A percentile compares a stretch with the other conserved stretches of the same genome.
phyloP scores from a whole-genome alignment of 169 alveolate genomes.

The Theileria annulata region DNA sequence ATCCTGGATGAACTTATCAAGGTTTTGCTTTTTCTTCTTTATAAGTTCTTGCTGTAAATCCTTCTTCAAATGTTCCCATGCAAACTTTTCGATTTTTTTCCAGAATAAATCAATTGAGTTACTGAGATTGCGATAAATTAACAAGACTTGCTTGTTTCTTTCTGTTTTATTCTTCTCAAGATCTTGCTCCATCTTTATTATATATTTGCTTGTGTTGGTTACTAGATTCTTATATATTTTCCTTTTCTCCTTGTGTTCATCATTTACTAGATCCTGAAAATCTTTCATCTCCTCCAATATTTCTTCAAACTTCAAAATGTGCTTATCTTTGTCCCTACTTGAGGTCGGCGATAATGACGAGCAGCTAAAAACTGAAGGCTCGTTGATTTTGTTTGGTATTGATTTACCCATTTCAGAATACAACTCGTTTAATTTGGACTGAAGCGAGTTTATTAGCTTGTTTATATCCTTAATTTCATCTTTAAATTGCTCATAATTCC shows the following conservation, averaged over 20 bases:
- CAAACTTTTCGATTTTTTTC: conserved; percentile 75
- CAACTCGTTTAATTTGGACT: conserved; percentile 26
- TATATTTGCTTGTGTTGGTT: conserved; percentile 52
- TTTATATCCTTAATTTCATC: conserved; percentile 23
- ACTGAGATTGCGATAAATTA: conserved; percentile 53
- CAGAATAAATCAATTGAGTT: conserved; percentile 69
- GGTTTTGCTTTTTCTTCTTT: conserved; percentile 70
- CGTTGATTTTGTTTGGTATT: conserved; percentile 27
- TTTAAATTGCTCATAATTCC: conserved; percentile 29
- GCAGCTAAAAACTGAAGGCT: conserved; percentile 17
- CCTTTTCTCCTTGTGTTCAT: conserved; percentile 74
- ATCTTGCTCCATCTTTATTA: conserved; percentile 36
- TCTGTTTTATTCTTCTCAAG: conserved; percentile 47
- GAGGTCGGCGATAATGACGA: not conserved
- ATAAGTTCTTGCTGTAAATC: conserved; percentile 70
- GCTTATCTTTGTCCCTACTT: conserved; percentile 17
- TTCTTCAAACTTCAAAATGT: conserved; percentile 29
- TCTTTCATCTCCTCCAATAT: conserved; percentile 69
- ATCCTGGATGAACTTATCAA: conserved; percentile 74
- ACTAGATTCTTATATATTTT: conserved; percentile 62
- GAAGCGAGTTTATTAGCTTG: conserved; percentile 1
- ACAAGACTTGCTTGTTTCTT: conserved; percentile 50
- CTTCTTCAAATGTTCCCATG: conserved; percentile 76
- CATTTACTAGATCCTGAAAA: conserved; percentile 73
- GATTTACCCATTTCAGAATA: conserved; percentile 44